These are phyloP conservation scores for Melocanna baccifera DNA, from an alignment of 176 grass and related monocot genomes.

Conservation along the genomic window DNA sequence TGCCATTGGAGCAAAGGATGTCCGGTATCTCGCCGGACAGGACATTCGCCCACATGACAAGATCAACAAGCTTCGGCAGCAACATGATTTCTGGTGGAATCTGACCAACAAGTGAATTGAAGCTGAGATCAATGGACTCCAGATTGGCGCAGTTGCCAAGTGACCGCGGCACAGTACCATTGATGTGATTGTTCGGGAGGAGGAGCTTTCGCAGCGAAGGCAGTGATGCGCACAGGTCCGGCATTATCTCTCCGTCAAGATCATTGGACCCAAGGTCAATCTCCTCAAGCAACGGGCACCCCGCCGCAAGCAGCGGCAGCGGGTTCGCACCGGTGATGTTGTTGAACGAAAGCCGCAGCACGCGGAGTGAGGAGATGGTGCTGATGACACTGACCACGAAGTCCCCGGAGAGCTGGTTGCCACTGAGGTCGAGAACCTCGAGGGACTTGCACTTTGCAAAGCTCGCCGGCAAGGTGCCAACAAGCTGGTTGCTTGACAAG, in stretches of 20 bases:
- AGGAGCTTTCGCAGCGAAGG: slow-evolving; percentile 49
- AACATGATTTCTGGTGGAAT: slow-evolving; percentile 47
- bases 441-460: slow-evolving; percentile 70
- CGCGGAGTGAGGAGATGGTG: slow-evolving; percentile 60
- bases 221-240: slow-evolving; percentile 53
- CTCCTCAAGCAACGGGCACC: slow-evolving; percentile 58
- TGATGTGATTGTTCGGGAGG: slow-evolving; percentile 76
- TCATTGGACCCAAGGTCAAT: slow-evolving; percentile 81
- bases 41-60: slow-evolving; percentile 87
- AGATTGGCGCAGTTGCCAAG: slow-evolving; percentile 66
- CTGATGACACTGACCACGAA: slow-evolving; percentile 56
- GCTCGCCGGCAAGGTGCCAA: slow-evolving; percentile 51
- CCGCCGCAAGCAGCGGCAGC: slow-evolving; percentile 41
- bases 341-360: slow-evolving; percentile 74
- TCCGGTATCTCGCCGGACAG: slow-evolving; percentile 75
- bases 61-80: slow-evolving; percentile 62
- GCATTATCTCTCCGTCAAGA: slow-evolving; percentile 53
- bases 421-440: slow-evolving; percentile 49
- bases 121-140: slow-evolving; percentile 82
- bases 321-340: slow-evolving; percentile 68
- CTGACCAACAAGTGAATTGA: slow-evolving; percentile 62
- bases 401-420: slow-evolving; percentile 79
- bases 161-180: slow-evolving; percentile 51
- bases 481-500: slow-evolving; percentile 59
- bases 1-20: slow-evolving; percentile 52